phyloP scores from a whole-genome alignment of 2,329 filamentous ascomycete species.

The Fusarium heterosporum region DNA sequence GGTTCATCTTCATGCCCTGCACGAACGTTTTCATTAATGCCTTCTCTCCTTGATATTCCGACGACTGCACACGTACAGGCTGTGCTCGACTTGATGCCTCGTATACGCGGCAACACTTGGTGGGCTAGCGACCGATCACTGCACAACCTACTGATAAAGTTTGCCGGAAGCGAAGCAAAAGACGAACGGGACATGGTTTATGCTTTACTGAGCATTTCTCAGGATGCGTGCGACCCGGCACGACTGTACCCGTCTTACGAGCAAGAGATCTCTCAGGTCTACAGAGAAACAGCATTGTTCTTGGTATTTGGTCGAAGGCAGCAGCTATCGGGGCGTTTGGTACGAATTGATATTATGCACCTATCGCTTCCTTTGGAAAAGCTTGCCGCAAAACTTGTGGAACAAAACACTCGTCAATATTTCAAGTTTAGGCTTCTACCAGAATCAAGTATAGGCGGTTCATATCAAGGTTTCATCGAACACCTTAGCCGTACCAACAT shows the following conservation, averaged over 20 bases:
- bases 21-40: neutral
- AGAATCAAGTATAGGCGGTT: no score
- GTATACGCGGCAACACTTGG: neutral
- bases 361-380: no score
- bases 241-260: neutral
- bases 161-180: neutral
- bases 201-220: neutral
- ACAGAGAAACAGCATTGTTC: neutral
- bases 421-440: no score
- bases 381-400: no score
- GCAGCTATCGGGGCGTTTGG: no score
- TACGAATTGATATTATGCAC: no score
- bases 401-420: no score
- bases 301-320: neutral
- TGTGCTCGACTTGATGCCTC: neutral
- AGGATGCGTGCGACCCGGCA: neutral
- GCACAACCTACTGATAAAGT: neutral
- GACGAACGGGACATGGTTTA: neutral
- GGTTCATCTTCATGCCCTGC: neutral
- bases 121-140: neutral
- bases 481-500: no score
- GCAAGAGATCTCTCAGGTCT: no score
- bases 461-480: no score
- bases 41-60: neutral
- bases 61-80: neutral